Percentiles rank a stretch among this genome's conserved stretches.
These are phyloP conservation scores for Emergomyces orientalis DNA, from an alignment of 2,329 filamentous ascomycete species.

Conservation along the genomic window DNA sequence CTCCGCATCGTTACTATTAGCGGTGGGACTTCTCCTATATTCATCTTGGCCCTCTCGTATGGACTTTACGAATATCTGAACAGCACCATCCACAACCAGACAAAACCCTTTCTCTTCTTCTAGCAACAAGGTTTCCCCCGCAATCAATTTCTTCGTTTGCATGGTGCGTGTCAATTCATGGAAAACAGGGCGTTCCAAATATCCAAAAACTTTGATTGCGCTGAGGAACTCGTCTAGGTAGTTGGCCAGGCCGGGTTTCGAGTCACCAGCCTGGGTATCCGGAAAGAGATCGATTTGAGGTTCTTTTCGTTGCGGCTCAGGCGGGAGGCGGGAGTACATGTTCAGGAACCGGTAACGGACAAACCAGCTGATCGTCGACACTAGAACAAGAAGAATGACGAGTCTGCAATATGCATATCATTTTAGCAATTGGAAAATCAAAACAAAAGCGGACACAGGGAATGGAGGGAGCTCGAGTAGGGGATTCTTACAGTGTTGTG, in stretches of 20 bases:
- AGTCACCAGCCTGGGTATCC: constrained; percentile 79
- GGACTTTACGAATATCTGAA: constrained; percentile 98
- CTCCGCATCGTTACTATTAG: constrained; percentile 35
- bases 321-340: constrained; percentile 89
- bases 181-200: constrained; percentile 90
- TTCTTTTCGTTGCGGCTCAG: constrained; percentile 91
- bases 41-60: constrained; percentile 40
- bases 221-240: constrained; percentile 97
- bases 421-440: neutral
- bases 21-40: constrained; percentile 27
- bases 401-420: constrained; percentile 42
- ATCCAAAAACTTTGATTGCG: constrained; percentile 98
- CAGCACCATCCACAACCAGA: constrained; percentile 87
- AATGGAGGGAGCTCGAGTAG: neutral
- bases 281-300: constrained; percentile 92
- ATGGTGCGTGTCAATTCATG: constrained; percentile 95
- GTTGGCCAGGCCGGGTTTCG: constrained; percentile 85
- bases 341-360: constrained; percentile 92
- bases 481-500: constrained; percentile 66
- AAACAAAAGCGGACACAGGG: too few species aligned
- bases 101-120: constrained; percentile 99
- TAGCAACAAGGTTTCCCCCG: constrained; percentile 85
- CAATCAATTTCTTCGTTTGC: constrained; percentile 94
- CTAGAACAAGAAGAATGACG: constrained; percentile 64
- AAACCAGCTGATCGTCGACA: constrained; percentile 86